Base-by-base conservation (phyloP, 78 protist genomes). In the Dictyostelium discoideum region DNA sequence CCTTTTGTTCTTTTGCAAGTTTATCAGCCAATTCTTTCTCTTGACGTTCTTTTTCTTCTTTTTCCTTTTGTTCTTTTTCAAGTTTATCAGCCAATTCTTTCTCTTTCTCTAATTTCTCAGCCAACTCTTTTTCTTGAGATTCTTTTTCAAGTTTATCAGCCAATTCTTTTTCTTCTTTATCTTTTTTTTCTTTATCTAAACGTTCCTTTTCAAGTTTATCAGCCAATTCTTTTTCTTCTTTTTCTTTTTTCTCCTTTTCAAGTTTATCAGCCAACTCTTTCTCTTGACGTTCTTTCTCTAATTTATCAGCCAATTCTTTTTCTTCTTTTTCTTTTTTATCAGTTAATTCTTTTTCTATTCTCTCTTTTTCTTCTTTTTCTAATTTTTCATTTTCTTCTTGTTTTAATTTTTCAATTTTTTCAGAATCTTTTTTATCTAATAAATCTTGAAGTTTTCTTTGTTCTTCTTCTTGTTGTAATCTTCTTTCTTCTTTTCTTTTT, bases 401-500 rank as follows among this genome's bases (percentile, higher is more conserved):
- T 76, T 29, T 80, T 26, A 1, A 54, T 50, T n/a, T 44, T 76
- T 86, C 92, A 29, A 42, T 9, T 86, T 76, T 77, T 2, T 79
- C 92, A 24, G 73, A 32, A 9, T 73, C 48, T 67, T 85, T 63
- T 46, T 88, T 54, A 60, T 78, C 87, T 44, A 57, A 82, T 67
- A 29, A 79, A 2, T 54, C 93, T 46, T 92, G 42, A 13, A 65
- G 40, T 39, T 65, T 50, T 42, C 84, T 77, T 24, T 92, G 48
- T 42, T 57, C 85, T 26, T 50, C 85, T 37, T 73, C 93, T 42
- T 74, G 32, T 73, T 73, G 83, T 32, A 67, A 37, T 73, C 79
- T 72, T 83, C 96, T 50, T 50, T 92, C 92, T 4, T 69, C 67
- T 42, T 24, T 92, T 81, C 85, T 81, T 39, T 60, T 81, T 72